Evolutionary conservation across 1,139 yeast genomes (phyloP), one percentile per base, ranked within the genome.

Genomic region (Nakaseomyces nivariensis): DNA sequence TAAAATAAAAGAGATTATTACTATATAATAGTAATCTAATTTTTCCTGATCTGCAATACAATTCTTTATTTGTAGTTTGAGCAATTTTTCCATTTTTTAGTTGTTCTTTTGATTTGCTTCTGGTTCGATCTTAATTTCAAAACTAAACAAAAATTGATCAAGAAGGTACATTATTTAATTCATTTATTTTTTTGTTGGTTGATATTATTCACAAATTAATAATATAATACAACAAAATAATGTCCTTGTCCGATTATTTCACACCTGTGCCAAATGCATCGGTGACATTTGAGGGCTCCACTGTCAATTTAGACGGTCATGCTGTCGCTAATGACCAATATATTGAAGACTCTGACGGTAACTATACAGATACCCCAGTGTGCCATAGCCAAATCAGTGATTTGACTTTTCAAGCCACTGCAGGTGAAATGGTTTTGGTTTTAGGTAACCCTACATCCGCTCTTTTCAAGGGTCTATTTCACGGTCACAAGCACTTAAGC

Each of bases 361-460:
- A 32, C n/a, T 29, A 17, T 9, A n/a, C 37, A 11, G 22, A 32
- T 13, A 7, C 38, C n/a, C 37, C 46, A 22, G 29, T 26, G 9
- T 10, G 3, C 32, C 4, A 43, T 47, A 17, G 40, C 34, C 44
- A 56, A 38, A 38, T 46, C 10, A 8, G 40, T 37, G 61, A 59
- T 56, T 56, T 53, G 54, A 52, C 56, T 56, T 59, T 52, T 54
- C 60, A 55, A 56, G 62, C 55, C 49, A 66, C 45, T 56, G 61
- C 47, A 57, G 61, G 58, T 59, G 70, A 55, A 57, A 56, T 56
- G 58, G 65, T 48, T 48, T 45, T 52, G 54, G 58, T 49, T 25
- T 53, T 52, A 60, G 71, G 54, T 49, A 53, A 54, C 4, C 57
- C 60, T 33, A 50, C 61, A 9, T 60, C 63, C 3, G 54, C 51